Conservation (phyloP, 441 rosid genomes). For the Pelargonium fulgidum region DNA sequence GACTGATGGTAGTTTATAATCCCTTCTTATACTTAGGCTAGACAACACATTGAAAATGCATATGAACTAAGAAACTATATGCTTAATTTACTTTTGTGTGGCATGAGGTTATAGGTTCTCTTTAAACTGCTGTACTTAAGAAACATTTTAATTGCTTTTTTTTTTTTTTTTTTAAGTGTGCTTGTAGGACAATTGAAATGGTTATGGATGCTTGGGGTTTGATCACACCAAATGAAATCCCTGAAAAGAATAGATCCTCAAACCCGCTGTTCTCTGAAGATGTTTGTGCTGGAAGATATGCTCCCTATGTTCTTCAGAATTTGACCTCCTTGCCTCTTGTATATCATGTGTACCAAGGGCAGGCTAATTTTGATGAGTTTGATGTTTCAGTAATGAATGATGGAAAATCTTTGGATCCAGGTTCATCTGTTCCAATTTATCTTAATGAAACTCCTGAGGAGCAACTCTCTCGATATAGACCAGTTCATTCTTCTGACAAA, state of each 20-base stretch:
- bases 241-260: conserved; percentile 36
- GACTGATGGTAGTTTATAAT: background rate
- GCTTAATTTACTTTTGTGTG: background rate
- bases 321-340: conserved; percentile 73
- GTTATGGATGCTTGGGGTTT: conserved; percentile 51
- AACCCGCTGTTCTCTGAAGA: conserved; percentile 33
- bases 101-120: conserved; percentile 9
- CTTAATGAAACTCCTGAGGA: conserved; percentile 53
- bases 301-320: conserved; percentile 84
- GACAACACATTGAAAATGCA: background rate
- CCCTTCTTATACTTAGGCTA: no score
- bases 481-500: conserved; percentile 48
- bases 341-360: conserved; percentile 60
- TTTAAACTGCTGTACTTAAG: conserved; percentile 3
- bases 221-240: conserved; percentile 32
- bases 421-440: conserved; percentile 70
- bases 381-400: conserved; percentile 40
- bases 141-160: conserved; percentile 11
- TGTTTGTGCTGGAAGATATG: conserved; percentile 51
- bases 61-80: background rate
- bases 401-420: conserved; percentile 55
- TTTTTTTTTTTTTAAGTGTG: conserved; percentile 40
- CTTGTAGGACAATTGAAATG: conserved; percentile 76
- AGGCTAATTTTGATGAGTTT: conserved; percentile 35
- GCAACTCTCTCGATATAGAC: conserved; percentile 45